phyloP scores from a whole-genome alignment of 768 basidiomycete genomes.

The Trametopsis cervina region DNA sequence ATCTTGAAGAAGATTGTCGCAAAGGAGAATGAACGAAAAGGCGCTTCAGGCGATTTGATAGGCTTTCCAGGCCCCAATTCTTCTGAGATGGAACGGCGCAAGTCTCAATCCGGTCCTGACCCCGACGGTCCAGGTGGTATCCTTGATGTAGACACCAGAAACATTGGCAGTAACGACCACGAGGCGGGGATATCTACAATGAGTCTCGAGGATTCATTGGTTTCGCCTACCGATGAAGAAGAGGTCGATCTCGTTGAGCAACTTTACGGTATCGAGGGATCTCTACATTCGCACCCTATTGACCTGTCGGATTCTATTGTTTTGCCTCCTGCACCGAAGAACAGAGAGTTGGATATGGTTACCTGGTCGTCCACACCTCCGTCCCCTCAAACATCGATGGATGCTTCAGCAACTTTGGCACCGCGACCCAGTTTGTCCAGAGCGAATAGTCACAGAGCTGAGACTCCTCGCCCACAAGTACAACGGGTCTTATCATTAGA shows the following conservation, averaged over 20 bases:
- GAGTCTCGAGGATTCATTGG: background rate
- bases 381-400: constrained; percentile 28
- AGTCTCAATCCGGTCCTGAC: background rate
- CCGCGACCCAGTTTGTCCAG: background rate
- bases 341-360: constrained; percentile 81
- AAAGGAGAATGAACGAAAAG: constrained; percentile 57
- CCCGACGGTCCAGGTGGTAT: constrained; percentile 17
- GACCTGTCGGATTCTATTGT: constrained; percentile 83
- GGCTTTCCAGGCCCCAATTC: constrained; percentile 19
- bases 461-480: constrained; percentile 1
- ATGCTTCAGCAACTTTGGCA: constrained; percentile 22
- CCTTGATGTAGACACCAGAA: constrained; percentile 20
- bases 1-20: constrained; percentile 68
- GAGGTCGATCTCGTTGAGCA: constrained; percentile 97
- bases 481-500: constrained; percentile 65
- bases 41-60: constrained; percentile 48
- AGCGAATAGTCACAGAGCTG: background rate
- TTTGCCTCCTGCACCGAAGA: constrained; percentile 76
- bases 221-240: constrained; percentile 34
- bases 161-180: constrained; percentile 10
- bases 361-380: constrained; percentile 64
- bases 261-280: constrained; percentile 75
- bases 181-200: background rate
- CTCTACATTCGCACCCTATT: constrained; percentile 60
- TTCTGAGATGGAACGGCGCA: constrained; percentile 1